Evolutionary conservation across 1,284 basidiomycete species (phyloP), one percentile per base, ranked within the genome.

Genomic region (Peniophora sp.): DNA sequence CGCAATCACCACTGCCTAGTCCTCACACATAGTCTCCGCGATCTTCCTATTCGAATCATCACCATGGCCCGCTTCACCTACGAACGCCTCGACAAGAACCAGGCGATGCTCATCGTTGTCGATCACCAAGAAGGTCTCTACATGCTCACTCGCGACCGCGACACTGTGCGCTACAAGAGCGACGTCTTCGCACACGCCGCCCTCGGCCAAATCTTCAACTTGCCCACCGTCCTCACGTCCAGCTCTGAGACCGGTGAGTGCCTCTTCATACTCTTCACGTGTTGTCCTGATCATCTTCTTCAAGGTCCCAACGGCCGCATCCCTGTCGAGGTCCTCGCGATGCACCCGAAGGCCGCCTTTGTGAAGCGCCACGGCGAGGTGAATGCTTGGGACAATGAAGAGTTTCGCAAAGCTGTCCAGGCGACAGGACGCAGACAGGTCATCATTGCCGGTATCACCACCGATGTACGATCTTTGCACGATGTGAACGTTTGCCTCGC

Each of bases 281-380:
- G 35, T 11, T 36, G 11, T 36, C 35, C 35, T n/a, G n/a, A n/a
- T n/a, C n/a, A n/a, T n/a, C n/a, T n/a, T n/a, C n/a, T n/a, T n/a
- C 8, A 47, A 73, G 72, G 73, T 11, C 73, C 73, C 2, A 75
- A 75, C 53, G 73, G 73, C 2, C 73, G 71, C 11, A 60, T 75
- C 12, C 71, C 70, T 2, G 60, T 60, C 48, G 73, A 75, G 55
- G 66, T 76, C 48, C 24, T 68, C 15, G 68, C 62, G 0, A 67
- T 75, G 68, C 68, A 75, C 50, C 69, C 72, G 2, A 57, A 71
- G 47, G 70, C 72, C 2, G 65, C 72, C 6, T 59, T 68, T 53
- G 70, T 75, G 62, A 73, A 68, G 60, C 66, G 74, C 15, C 57
- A 67, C n/a, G 73, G 73, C 1, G 72, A 76, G 57, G 74, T 75